Base-by-base conservation (phyloP, 2,329 filamentous ascomycete genomes). In the Neodidymelliopsis sp. region DNA sequence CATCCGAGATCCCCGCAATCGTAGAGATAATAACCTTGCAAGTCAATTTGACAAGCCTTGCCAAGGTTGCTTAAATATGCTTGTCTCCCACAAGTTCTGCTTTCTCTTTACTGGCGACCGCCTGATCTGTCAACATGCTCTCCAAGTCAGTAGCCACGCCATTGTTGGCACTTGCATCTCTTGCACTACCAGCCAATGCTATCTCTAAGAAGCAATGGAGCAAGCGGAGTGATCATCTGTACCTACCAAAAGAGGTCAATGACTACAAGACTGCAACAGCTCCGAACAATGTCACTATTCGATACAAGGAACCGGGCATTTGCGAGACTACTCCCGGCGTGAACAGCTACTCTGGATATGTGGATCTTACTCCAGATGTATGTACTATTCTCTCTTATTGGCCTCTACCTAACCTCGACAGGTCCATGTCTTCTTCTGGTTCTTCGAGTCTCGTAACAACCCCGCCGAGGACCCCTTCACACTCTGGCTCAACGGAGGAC, bases 301-400 rank as follows among this genome's bases (percentile, higher is more conserved):
- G 77, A 2, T 81, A 80, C 65, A 82, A 80, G 64, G 74, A 81
- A 63, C 80, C 81, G 6, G 78, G 76, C 4, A 71, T 81, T 23
- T 81, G 79, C 54, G 79, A 81, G 65, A 81, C 78, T 0, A 81
- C 79, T 1, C 76, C 76, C 2, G 79, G 79, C 6, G 79, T 81
- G 28, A 76, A 78, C 36, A 67, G 64, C 13, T 81, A 80, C 56
- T 71, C 74, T 31, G 78, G 75, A 28, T 77, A 70, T 24, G 59
- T 71, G 15, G 65, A 83, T 24, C 56, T 72, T 9, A 53, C 66
- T 11, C 66, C 67, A 5, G 64, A 62, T 39, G 57, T 60, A 23
- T 7, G 58, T 53, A 30, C 16, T 10, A 12, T 27, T 12, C 12
- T 2, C 8, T 27, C 13, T 22, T 3, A 4, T 29, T 29, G n/a